Base-by-base conservation (phyloP, 805 yeast genomes). In the Ogataea corticis region DNA sequence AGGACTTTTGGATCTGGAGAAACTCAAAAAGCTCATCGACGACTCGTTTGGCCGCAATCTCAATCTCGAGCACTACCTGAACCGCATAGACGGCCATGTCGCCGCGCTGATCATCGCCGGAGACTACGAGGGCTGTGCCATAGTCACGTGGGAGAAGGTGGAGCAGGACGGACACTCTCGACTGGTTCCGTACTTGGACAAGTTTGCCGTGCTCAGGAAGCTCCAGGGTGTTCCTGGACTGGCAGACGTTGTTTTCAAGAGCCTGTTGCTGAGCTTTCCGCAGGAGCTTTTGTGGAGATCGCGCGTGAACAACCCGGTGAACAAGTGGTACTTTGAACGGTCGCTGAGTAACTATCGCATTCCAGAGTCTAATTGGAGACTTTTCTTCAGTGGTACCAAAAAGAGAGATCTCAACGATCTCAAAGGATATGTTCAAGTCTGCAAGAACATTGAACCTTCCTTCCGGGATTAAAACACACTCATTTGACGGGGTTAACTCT, bases 291-390 rank as follows among this genome's bases (percentile, higher is more conserved):
- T 94, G 2, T 94, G 99, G 99, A 77, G 99, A 57, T 92, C 98
- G 1, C 71, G 96, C 37, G 77, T 76, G 46, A 77, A 69, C 44
- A 94, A 94, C 63, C 96, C 97, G 0, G 97, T 94, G 7, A 94
- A 94, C 69, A 90, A 90, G 60, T 94, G 99, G 99, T 92, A 92
- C 62, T 94, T 92, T 65, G 97, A 94, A 59, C 73, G 99, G 51
- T 84, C 96, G 33, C 69, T 74, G 14, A 96, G 96, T 1, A 82
- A 84, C 21, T 59, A 82, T 23, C 72, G 75, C 41, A 59, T 83
- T 14, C 61, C 64, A 2, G 68, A 68, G 35, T 41, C 66, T 38
- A 41, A 59, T 40, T 61, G 74, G 72, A 65, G 73, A 44, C 48
- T 72, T 34, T 75, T 75, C 46, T 74, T 66, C 50, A 62, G 73